phyloP scores from a whole-genome alignment of 2,329 filamentous ascomycete species.

The Cercospora sp. region DNA sequence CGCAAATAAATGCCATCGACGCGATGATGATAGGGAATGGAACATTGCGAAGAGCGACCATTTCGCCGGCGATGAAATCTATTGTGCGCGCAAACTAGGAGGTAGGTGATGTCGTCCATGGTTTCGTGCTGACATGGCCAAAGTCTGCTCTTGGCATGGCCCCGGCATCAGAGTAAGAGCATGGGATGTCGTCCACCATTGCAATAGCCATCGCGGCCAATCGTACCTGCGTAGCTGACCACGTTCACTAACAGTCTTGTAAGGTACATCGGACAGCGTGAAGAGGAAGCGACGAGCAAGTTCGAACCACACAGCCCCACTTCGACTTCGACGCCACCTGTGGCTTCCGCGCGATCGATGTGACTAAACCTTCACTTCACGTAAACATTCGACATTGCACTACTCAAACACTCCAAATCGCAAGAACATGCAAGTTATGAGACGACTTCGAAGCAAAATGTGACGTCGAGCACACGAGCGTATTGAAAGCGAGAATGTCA shows the following conservation, averaged over 20 bases:
- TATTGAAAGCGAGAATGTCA: neutral
- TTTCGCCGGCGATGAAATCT: neutral
- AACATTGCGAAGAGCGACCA: neutral
- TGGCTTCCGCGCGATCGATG: neutral
- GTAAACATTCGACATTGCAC: neutral
- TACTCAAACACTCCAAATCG: neutral
- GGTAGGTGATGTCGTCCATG: neutral
- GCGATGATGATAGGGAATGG: slow-evolving; percentile 4
- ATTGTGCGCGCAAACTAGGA: neutral
- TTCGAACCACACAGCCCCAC: neutral
- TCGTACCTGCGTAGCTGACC: neutral
- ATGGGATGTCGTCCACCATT: neutral
- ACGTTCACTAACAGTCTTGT: neutral
- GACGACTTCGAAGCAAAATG: neutral
- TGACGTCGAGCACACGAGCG: neutral
- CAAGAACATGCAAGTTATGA: neutral
- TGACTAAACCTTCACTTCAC: neutral
- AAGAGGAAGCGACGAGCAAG: neutral
- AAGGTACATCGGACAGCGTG: neutral
- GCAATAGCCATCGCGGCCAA: neutral
- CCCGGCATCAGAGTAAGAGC: neutral
- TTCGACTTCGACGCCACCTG: neutral
- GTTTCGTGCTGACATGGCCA: neutral
- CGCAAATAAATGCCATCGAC: slow-evolving; percentile 14
- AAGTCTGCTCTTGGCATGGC: neutral